phyloP scores from a whole-genome alignment of 345 rosid genomes.

The Angophora floribunda region DNA sequence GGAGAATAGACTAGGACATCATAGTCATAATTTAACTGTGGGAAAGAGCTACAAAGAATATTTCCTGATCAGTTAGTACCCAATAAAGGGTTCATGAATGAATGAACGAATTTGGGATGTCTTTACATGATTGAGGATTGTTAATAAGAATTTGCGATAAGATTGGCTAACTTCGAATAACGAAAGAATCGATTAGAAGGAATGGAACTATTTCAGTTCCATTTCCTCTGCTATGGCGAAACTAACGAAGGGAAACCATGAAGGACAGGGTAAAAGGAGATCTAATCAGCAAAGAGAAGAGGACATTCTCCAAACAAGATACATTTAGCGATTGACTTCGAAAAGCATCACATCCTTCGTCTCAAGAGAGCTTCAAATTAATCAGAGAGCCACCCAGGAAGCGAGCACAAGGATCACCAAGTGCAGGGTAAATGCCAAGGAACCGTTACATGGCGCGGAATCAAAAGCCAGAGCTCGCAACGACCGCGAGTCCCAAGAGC shows the following conservation, averaged over 20 bases:
- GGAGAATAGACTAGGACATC: conserved; percentile 15
- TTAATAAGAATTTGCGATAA: background rate
- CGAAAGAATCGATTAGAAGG: conserved; percentile 25
- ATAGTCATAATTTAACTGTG: background rate
- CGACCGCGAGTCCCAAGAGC: background rate
- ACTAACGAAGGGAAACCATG: background rate
- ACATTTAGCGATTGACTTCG: conserved; percentile 20
- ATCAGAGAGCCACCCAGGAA: background rate
- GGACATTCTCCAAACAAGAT: conserved; percentile 19
- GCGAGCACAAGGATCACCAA: background rate
- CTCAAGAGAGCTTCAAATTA: conserved; percentile 2
- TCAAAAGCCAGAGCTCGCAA: conserved; percentile 1
- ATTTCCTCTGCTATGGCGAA: background rate
- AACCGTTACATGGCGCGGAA: conserved; percentile 20
- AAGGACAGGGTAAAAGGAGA: background rate
- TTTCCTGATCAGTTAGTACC: conserved; percentile 3
- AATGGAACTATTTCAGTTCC: conserved; percentile 19
- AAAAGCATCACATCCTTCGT: conserved; percentile 15
- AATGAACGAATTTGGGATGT: conserved; percentile 1
- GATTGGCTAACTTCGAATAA: background rate
- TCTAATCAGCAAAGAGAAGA: conserved; percentile 16
- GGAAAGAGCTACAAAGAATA: conserved; percentile 1
- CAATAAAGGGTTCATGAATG: conserved; percentile 1
- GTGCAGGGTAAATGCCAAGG: conserved; percentile 1
- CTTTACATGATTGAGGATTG: conserved; percentile 18